Conservation (phyloP, 441 rosid species). For the Syzygium malaccense region DNA sequence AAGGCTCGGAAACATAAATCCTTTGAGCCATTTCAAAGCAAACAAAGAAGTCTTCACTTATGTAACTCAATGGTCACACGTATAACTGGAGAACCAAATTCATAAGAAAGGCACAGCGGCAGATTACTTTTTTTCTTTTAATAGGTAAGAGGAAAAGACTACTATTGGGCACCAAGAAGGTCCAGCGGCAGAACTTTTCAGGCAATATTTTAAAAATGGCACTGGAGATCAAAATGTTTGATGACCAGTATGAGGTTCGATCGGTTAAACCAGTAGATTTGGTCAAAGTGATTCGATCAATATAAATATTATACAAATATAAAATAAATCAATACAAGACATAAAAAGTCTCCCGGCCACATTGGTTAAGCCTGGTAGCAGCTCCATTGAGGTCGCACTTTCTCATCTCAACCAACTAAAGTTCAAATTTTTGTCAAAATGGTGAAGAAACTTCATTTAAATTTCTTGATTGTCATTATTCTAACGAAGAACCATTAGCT, state of each 20-base stretch:
- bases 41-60: not conserved
- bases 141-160: not conserved
- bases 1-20: not conserved
- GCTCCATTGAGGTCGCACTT: not conserved
- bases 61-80: not conserved
- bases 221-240: not conserved
- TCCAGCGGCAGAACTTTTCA: not conserved
- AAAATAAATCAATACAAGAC: not conserved
- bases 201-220: not conserved
- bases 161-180: not conserved
- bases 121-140: not conserved
- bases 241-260: not conserved
- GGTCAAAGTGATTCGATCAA: not conserved
- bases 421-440: not conserved
- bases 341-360: not conserved
- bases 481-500: not conserved
- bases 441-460: not conserved
- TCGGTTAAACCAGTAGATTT: not conserved
- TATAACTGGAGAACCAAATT: not conserved
- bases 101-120: not conserved
- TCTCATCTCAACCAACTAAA: not conserved
- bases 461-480: not conserved
- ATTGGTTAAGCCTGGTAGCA: not conserved
- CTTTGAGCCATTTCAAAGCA: not conserved
- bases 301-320: not conserved